A percentile compares a stretch with the other conserved stretches of the same genome.
Evolutionary conservation across 306 rosid genomes (phyloP).

Genomic region (Pterocarpus macrocarpus): DNA sequence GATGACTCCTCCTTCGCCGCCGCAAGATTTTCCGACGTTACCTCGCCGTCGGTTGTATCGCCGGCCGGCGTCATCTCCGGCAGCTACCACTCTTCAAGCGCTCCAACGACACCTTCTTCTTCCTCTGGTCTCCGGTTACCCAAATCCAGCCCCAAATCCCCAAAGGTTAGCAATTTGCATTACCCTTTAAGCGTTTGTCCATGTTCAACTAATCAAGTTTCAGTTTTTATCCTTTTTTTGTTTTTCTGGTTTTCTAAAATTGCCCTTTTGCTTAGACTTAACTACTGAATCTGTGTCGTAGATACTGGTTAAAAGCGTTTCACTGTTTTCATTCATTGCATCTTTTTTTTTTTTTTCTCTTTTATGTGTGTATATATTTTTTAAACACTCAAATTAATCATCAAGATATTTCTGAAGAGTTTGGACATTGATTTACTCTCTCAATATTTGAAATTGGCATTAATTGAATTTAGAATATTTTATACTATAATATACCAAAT

Average conservation of each 20-base stretch:
- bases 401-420: too few relatives aligned
- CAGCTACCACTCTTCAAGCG: constrained; percentile 44
- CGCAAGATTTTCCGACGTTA: constrained; percentile 51
- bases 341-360: neutral
- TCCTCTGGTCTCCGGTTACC: constrained; percentile 71
- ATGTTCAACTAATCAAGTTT: constrained; percentile 3
- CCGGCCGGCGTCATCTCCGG: constrained; percentile 53
- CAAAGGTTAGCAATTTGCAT: constrained; percentile 73
- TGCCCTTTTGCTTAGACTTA: constrained; percentile 26
- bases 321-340: constrained; percentile 27
- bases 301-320: constrained; percentile 50
- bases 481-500: too few relatives aligned
- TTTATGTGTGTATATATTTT: neutral
- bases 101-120: constrained; percentile 74
- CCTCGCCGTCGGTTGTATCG: constrained; percentile 50
- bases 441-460: neutral
- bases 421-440: too few relatives aligned
- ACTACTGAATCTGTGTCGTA: constrained; percentile 54
- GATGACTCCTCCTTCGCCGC: constrained; percentile 59
- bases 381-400: too few relatives aligned
- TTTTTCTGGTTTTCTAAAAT: constrained; percentile 4
- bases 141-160: constrained; percentile 65
- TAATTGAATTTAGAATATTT: too few relatives aligned
- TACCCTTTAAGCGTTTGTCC: constrained; percentile 19
- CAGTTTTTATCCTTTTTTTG: neutral